Evolutionary conservation across 2,329 filamentous ascomycete genomes (phyloP), one percentile per base, ranked within the genome.

Genomic region (Chaetomium olivaceum): DNA sequence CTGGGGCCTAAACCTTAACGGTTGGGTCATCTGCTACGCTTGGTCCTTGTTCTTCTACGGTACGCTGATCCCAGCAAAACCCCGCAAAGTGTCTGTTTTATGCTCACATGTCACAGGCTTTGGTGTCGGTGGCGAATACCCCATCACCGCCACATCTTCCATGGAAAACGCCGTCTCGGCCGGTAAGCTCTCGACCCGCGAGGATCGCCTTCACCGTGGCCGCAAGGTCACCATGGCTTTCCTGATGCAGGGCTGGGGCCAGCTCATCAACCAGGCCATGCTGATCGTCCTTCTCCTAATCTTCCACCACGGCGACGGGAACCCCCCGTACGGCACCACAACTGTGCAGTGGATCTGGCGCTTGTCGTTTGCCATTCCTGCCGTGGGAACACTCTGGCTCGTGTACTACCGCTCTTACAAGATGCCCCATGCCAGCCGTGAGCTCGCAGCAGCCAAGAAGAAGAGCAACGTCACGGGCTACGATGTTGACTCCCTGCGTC

Each of bases 181-280:
- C 46, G 93, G 94, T 68, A 93, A 90, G 77, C 81, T 97, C 62
- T 97, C 94, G 7, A 97, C 93, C 65, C 90, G 89, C 68, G 92
- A 97, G 62, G 94, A 98, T 77, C 92, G 94, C 76, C 88, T 98
- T 61, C 94, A 98, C 82, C 92, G 94, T 80, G 94, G 94, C 70
- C 91, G 94, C 75, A 96, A 96, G 79, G 94, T 97, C 76, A 97
- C 93, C 71, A 92, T 90, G 77, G 93, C 94, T 65, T 98, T 98
- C 82, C 80, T 98, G 79, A 97, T 98, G 94, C 94, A 98, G 80
- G 94, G 94, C 62, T 98, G 94, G 94, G 94, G 94, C 71, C 94
- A 98, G 79, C 91, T 97, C 77, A 83, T 91, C 82, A 98, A 98
- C 86, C 94, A 97, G 80, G 89, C 91, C 72, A 80, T 96, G 64